Conservation (phyloP, 805 yeast genomes). For the Candida peoriensis region DNA sequence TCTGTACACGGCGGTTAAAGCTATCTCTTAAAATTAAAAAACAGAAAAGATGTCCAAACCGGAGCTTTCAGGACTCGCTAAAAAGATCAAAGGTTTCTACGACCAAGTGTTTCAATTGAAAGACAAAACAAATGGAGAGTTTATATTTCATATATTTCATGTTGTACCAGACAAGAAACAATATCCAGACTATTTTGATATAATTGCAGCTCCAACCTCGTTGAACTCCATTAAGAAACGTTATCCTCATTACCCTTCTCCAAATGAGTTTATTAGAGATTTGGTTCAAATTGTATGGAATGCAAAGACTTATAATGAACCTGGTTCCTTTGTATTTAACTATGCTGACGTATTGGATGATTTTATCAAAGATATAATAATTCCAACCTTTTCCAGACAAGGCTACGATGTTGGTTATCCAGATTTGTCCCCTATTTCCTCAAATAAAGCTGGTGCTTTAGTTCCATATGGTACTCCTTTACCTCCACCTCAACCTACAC, state of each 20-base stretch:
- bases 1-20: not conserved
- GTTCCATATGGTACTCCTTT: conserved; percentile 13
- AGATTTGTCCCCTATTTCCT: conserved; percentile 27
- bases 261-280: conserved; percentile 71
- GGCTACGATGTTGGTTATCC: conserved; percentile 35
- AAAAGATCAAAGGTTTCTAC: conserved; percentile 23
- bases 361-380: conserved; percentile 30
- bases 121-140: conserved; percentile 33
- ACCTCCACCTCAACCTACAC: not conserved
- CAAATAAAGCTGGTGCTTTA: conserved; percentile 17
- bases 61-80: conserved; percentile 15
- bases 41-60: conserved; percentile 13
- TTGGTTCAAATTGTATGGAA: conserved; percentile 86
- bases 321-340: conserved; percentile 58
- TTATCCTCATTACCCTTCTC: conserved; percentile 49
- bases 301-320: conserved; percentile 78
- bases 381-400: conserved; percentile 28
- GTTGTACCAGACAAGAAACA: conserved; percentile 68
- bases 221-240: conserved; percentile 64
- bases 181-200: conserved; percentile 71
- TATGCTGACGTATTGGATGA: conserved; percentile 53
- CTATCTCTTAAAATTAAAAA: not conserved
- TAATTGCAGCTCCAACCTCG: conserved; percentile 78
- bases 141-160: conserved; percentile 55
- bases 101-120: conserved; percentile 36